A percentile compares a stretch with the other conserved stretches of the same genome.
These are phyloP conservation scores for Quercus alba DNA, from an alignment of 306 rosid species.

Conservation along the genomic window DNA sequence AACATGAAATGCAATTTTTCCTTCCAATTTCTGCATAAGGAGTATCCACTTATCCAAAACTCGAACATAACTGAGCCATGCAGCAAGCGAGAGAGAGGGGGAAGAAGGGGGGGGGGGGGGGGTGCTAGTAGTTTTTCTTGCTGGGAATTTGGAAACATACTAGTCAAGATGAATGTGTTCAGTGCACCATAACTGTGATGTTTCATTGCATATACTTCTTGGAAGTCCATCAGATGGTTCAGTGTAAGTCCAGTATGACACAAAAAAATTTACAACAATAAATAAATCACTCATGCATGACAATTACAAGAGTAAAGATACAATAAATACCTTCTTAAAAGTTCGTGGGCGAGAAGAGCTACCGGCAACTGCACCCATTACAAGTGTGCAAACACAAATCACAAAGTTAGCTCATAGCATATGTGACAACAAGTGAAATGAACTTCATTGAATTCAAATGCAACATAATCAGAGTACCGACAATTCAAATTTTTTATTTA, in stretches of 20 bases:
- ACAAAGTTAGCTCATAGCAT: background rate
- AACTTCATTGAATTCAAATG: background rate
- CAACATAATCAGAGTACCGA: background rate
- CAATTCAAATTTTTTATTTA: background rate
- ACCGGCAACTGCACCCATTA: conserved; percentile 32
- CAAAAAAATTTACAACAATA: too few species aligned
- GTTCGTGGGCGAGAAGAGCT: conserved; percentile 30
- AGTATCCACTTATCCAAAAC: too few species aligned
- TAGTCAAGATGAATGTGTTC: background rate
- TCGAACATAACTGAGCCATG: too few species aligned
- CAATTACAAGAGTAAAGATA: background rate
- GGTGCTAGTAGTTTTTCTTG: background rate
- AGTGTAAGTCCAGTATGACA: too few species aligned
- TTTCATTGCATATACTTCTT: background rate
- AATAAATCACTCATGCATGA: too few species aligned
- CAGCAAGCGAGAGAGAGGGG: too few species aligned
- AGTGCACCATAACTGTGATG: background rate
- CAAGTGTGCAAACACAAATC: background rate
- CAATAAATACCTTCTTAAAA: conserved; percentile 27
- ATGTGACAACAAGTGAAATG: background rate
- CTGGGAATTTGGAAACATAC: background rate
- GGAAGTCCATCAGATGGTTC: background rate
- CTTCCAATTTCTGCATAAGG: too few species aligned
- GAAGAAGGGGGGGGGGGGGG: too few species aligned
- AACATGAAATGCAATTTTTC: too few species aligned